phyloP scores from a whole-genome alignment of 257 asterid genomes.

The Penstemon newberryi region DNA sequence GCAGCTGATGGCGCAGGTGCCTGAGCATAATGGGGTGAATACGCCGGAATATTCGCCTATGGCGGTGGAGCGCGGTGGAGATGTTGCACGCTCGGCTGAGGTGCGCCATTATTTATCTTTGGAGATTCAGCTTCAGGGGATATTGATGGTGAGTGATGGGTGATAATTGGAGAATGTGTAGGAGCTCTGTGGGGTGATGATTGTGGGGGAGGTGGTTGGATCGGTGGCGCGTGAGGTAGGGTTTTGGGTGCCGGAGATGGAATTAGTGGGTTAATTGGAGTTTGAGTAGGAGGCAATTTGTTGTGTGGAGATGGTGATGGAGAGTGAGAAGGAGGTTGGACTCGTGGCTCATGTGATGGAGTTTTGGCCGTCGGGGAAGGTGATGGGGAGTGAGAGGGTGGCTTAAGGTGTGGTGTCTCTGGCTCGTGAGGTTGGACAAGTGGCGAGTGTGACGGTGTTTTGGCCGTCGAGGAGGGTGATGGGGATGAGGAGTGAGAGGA shows the following conservation, averaged over 20 bases:
- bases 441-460: too few relatives aligned
- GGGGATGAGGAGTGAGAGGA: too few relatives aligned
- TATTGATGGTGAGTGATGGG: not conserved
- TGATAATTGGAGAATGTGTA: not conserved
- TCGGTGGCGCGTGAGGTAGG: not conserved
- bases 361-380: too few relatives aligned
- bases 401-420: too few relatives aligned
- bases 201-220: slow-evolving; percentile 12
- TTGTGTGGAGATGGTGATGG: too few relatives aligned
- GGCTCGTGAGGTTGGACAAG: too few relatives aligned
- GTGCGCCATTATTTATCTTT: not conserved
- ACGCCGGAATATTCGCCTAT: not conserved
- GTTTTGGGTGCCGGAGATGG: slow-evolving; percentile 12
- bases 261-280: not conserved
- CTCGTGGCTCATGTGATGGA: too few relatives aligned
- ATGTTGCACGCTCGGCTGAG: slow-evolving; percentile 12
- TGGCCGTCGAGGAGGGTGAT: too few relatives aligned
- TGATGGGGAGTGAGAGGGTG: too few relatives aligned
- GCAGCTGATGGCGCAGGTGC: slow-evolving; percentile 38
- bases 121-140: not conserved
- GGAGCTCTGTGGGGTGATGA: not conserved
- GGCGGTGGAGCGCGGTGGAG: slow-evolving; percentile 19
- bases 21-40: slow-evolving; percentile 25
- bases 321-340: too few relatives aligned
- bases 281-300: too few relatives aligned